These are phyloP conservation scores for Xerocomellus chrysenteron DNA, from an alignment of 768 basidiomycete genomes.

Conservation along the genomic window DNA sequence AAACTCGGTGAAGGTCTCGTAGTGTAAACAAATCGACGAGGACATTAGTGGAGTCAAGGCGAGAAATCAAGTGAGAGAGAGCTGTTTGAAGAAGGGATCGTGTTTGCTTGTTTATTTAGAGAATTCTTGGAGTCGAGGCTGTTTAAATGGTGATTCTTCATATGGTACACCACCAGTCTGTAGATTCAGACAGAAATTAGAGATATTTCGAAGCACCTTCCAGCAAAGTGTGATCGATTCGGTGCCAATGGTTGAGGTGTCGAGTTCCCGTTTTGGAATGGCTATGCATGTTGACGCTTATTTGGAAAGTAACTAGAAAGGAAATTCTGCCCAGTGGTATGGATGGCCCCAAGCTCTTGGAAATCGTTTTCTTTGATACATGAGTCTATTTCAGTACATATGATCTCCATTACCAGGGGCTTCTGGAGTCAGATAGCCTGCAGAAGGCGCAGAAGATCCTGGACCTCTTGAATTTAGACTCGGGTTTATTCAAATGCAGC, in stretches of 20 bases:
- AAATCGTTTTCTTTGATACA: too few relatives aligned
- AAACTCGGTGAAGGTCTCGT: background rate
- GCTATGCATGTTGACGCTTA: background rate
- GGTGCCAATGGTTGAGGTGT: background rate
- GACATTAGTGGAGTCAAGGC: conserved; percentile 4
- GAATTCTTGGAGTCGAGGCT: background rate
- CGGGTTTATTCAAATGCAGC: too few relatives aligned
- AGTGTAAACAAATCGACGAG: conserved; percentile 5
- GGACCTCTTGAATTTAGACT: too few relatives aligned
- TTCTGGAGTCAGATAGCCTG: too few relatives aligned
- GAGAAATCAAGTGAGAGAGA: background rate
- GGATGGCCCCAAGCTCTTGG: too few relatives aligned
- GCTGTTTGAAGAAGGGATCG: background rate
- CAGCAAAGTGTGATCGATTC: background rate
- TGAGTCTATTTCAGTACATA: too few relatives aligned
- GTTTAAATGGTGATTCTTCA: background rate
- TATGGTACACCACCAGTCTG: background rate
- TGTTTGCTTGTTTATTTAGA: background rate
- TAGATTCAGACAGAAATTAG: background rate
- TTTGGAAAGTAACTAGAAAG: background rate
- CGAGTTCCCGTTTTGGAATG: background rate
- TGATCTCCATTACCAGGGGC: too few relatives aligned
- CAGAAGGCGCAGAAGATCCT: too few relatives aligned
- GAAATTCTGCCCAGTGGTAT: background rate
- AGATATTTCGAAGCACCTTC: background rate